A percentile compares a stretch with the other conserved stretches of the same genome.
phyloP scores from a whole-genome alignment of 2,329 filamentous ascomycete species.

The Nannizziopsis barbatae region DNA sequence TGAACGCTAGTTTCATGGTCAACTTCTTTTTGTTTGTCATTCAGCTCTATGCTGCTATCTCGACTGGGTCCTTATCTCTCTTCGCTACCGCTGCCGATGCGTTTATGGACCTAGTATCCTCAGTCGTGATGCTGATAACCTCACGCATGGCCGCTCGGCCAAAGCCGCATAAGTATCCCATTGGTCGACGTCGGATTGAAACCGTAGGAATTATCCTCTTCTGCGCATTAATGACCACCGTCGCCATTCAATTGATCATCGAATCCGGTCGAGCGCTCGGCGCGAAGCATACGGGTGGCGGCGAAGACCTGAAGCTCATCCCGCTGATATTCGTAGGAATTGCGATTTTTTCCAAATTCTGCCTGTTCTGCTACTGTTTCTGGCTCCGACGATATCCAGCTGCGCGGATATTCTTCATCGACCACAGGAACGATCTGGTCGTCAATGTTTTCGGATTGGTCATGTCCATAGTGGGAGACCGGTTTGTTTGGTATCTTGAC shows the following conservation, averaged over 20 bases:
- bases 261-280: slow-evolving; percentile 47
- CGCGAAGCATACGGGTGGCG: slow-evolving; percentile 32
- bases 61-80: slow-evolving; percentile 50
- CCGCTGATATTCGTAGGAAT: slow-evolving; percentile 45
- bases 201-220: slow-evolving; percentile 56
- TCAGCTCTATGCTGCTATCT: slow-evolving; percentile 48
- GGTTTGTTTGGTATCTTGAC: slow-evolving; percentile 49
- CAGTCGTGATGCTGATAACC: slow-evolving; percentile 51
- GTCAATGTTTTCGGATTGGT: slow-evolving; percentile 47
- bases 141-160: slow-evolving; percentile 49
- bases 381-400: slow-evolving; percentile 17
- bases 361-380: slow-evolving; percentile 18
- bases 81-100: slow-evolving; percentile 57
- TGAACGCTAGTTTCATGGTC: slow-evolving; percentile 42
- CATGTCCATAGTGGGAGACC: slow-evolving; percentile 46
- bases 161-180: slow-evolving; percentile 52
- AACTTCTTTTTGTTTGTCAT: slow-evolving; percentile 48
- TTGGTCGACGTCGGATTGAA: slow-evolving; percentile 52
- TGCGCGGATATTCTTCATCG: slow-evolving; percentile 29
- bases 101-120: slow-evolving; percentile 55
- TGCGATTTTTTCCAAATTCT: slow-evolving; percentile 26
- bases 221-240: slow-evolving; percentile 55
- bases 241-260: slow-evolving; percentile 51
- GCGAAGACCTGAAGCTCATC: slow-evolving; percentile 41
- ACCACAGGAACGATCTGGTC: slow-evolving; percentile 47